Base-by-base conservation (phyloP, 352 stramenopile species). In the Phytophthora litchii region DNA sequence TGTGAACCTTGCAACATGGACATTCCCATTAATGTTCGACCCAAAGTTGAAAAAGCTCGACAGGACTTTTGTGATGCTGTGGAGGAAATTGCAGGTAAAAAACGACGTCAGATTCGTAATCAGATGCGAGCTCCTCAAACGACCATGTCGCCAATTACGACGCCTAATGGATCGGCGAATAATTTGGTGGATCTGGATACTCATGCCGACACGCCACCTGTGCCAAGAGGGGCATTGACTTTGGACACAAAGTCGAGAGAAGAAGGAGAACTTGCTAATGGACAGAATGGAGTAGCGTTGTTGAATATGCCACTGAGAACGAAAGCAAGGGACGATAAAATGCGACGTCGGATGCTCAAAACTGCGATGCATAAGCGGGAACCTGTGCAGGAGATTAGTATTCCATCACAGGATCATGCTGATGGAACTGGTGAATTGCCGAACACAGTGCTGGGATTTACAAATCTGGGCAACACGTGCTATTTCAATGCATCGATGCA, bases 381-480 rank as follows among this genome's bases (percentile, higher is more conserved):
- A 40, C 44, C 54, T 5, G 34, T 52, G 20, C 41, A 58, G 44
- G 55, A 67, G 14, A 35, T 67, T 21, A 52, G 13, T n/a, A 54
- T 67, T 23, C 34, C 64, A 6, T 3, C 48, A 4, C 36, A 9
- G n/a, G 43, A 47, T 55, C 12, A 20, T 21, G 21, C 13, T 20
- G 46, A 44, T 19, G 21, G 12, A 36, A 6, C 25, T 31, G 20
- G 41, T 6, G 54, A 66, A 35, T 34, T 66, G 11, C 70, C 70
- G 12, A 76, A 53, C 21, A 83, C 61, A 1, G 78, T 90, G 29
- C 47, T 88, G 16, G 83, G 83, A 0, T 86, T 92, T 54, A 88
- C 76, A 37, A 98, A 98, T 59, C 43, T 97, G n/a, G 92, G 92
- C 48, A 98, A 98, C 62, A 97, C 92, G 42, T 98, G 92, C 76